Evolutionary conservation across 2,329 filamentous ascomycete genomes (phyloP).

Genomic region (Ophiocordyceps camponoti-leonardi): DNA sequence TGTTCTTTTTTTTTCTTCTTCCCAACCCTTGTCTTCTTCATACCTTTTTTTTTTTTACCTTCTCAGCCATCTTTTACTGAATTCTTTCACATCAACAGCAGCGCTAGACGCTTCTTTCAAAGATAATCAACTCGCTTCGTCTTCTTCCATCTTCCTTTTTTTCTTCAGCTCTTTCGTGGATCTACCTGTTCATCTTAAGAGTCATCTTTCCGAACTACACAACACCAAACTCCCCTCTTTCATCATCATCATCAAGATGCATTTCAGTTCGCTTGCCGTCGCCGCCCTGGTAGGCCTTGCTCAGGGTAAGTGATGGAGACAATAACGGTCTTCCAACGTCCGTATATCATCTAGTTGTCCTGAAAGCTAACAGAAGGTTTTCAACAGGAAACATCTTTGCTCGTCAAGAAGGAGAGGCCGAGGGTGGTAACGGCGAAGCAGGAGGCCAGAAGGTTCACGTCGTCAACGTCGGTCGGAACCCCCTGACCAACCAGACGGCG

Average conservation of each 20-base stretch:
- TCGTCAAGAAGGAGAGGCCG: not conserved
- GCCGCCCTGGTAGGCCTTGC: conserved; percentile 29
- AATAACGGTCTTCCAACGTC: too few relatives aligned
- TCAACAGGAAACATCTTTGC: not conserved
- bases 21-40: too few relatives aligned
- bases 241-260: conserved; percentile 28
- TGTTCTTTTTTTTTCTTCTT: too few relatives aligned
- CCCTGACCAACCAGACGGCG: conserved; percentile 27
- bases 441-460: conserved; percentile 34
- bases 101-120: not conserved
- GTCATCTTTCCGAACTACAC: not conserved
- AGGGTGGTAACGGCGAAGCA: not conserved
- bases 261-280: conserved; percentile 28
- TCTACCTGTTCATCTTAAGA: not conserved
- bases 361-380: not conserved
- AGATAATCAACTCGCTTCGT: not conserved
- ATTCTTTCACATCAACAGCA: not conserved
- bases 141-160: too few relatives aligned
- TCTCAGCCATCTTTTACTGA: not conserved
- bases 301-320: conserved; percentile 5
- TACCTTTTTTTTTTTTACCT: too few relatives aligned
- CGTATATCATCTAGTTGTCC: too few relatives aligned
- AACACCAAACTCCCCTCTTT: not conserved
- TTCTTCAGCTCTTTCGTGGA: not conserved
- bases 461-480: conserved; percentile 42